phyloP scores from a whole-genome alignment of 78 protist genomes.

The Dictyostelium discoideum region DNA sequence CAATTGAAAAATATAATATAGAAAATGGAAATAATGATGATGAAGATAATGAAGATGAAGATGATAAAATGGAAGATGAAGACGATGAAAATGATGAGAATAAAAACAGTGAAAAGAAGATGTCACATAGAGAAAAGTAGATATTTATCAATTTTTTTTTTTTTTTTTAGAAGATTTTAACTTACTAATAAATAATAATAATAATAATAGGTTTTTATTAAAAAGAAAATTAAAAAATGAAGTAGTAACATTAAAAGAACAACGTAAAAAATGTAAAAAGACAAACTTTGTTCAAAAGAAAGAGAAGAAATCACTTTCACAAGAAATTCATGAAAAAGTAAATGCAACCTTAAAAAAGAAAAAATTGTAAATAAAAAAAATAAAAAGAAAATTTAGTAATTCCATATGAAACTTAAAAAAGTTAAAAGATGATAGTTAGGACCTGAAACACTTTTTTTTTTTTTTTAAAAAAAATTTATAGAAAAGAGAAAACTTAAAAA shows the following conservation, averaged over 20 bases:
- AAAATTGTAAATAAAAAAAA: not conserved
- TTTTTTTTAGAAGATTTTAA: not conserved
- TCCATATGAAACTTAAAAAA: too few relatives aligned
- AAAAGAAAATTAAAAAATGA: slow-evolving; percentile 22
- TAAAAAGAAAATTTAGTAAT: not conserved
- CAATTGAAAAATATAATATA: not conserved
- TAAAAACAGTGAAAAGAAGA: not conserved
- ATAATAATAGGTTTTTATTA: slow-evolving; percentile 5
- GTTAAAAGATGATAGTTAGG: too few relatives aligned
- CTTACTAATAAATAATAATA: not conserved
- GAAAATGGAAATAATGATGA: not conserved
- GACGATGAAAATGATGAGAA: not conserved
- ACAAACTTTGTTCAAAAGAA: not conserved
- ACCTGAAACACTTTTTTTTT: too few relatives aligned
- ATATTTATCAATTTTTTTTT: not conserved
- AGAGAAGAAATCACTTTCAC: slow-evolving; percentile 8
- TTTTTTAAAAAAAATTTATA: too few relatives aligned
- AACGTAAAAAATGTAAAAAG: slow-evolving; percentile 27
- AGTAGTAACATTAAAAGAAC: not conserved
- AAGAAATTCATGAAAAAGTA: slow-evolving; percentile 23
- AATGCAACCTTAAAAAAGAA: slow-evolving; percentile 35
- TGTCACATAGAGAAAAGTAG: slow-evolving; percentile 43
- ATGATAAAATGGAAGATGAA: not conserved
- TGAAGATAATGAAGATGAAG: not conserved
- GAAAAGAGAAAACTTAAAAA: not conserved